Conservation (phyloP, 768 basidiomycete species). For the Suillus plorans region DNA sequence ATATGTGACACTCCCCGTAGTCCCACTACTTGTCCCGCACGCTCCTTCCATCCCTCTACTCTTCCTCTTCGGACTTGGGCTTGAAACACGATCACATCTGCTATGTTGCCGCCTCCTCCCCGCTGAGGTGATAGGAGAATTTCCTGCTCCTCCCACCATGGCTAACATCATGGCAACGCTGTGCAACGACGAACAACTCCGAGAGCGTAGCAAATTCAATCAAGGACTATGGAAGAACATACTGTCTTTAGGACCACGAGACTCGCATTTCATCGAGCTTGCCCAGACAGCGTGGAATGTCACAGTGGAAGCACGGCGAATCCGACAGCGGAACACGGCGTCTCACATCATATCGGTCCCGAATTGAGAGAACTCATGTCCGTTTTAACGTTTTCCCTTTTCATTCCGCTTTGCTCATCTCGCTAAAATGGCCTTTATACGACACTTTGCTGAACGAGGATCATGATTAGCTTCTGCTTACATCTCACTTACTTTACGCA, state of each 20-base stretch:
- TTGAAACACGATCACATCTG: constrained; percentile 47
- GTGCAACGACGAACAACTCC: constrained; percentile 36
- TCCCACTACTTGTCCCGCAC: constrained; percentile 50
- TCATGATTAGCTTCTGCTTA: constrained; percentile 22
- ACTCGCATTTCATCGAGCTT: constrained; percentile 44
- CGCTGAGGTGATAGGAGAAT: constrained; percentile 48
- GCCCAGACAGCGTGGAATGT: constrained; percentile 71
- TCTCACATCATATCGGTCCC: constrained; percentile 13
- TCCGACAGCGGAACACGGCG: constrained; percentile 21
- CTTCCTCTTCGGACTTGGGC: constrained; percentile 55
- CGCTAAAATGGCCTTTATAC: constrained; percentile 26
- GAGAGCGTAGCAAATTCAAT: constrained; percentile 37
- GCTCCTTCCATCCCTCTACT: constrained; percentile 53
- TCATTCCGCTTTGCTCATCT: constrained; percentile 14
- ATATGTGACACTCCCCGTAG: constrained; percentile 51
- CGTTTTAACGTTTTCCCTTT: constrained; percentile 14
- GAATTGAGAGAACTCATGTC: constrained; percentile 18
- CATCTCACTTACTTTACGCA: constrained; percentile 11
- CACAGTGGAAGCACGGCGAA: constrained; percentile 59
- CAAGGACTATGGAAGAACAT: constrained; percentile 70
- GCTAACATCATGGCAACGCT: constrained; percentile 45
- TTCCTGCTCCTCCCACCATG: constrained; percentile 62
- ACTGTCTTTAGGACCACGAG: constrained; percentile 50
- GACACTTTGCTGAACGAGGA: constrained; percentile 28
- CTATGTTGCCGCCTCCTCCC: constrained; percentile 59